A percentile compares a stretch with the other conserved stretches of the same genome.
These are phyloP conservation scores for Cyclostephanos tholiformis DNA, from an alignment of 108 stramenopile species.

Conservation along the genomic window DNA sequence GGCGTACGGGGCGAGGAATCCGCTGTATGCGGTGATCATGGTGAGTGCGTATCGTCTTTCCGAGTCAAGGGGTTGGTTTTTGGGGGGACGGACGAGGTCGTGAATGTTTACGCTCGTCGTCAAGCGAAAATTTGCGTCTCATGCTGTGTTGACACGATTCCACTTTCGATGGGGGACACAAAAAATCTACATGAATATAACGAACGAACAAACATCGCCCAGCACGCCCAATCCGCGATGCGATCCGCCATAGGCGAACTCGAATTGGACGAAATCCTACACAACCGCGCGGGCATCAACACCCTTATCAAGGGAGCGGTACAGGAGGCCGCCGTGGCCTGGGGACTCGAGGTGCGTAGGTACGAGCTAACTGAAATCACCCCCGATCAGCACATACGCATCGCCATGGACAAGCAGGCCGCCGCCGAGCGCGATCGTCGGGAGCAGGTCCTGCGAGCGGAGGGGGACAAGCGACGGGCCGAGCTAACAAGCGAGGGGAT, in stretches of 20 bases:
- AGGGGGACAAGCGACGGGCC: slow-evolving; percentile 92
- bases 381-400: slow-evolving; percentile 92
- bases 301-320: slow-evolving; percentile 86
- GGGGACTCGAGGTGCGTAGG: slow-evolving; percentile 93
- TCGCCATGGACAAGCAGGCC: slow-evolving; percentile 99
- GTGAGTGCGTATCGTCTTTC: slow-evolving; percentile 38
- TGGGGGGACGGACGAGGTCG: background rate
- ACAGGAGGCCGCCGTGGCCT: slow-evolving; percentile 94
- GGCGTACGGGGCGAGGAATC: slow-evolving; percentile 94
- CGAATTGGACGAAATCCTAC: slow-evolving; percentile 98
- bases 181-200: no score
- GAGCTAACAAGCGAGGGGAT: slow-evolving; percentile 94
- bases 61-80: background rate
- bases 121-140: background rate
- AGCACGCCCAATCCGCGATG: slow-evolving; percentile 98
- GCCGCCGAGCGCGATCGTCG: slow-evolving; percentile 94
- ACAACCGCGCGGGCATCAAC: slow-evolving; percentile 91
- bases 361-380: slow-evolving; percentile 99
- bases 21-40: slow-evolving; percentile 95
- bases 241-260: slow-evolving; percentile 97
- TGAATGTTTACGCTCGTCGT: background rate
- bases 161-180: background rate
- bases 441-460: slow-evolving; percentile 94
- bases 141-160: background rate
- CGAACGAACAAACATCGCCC: background rate